Conservation (phyloP, 768 basidiomycete species). For the Rhodotorula babjevae region DNA sequence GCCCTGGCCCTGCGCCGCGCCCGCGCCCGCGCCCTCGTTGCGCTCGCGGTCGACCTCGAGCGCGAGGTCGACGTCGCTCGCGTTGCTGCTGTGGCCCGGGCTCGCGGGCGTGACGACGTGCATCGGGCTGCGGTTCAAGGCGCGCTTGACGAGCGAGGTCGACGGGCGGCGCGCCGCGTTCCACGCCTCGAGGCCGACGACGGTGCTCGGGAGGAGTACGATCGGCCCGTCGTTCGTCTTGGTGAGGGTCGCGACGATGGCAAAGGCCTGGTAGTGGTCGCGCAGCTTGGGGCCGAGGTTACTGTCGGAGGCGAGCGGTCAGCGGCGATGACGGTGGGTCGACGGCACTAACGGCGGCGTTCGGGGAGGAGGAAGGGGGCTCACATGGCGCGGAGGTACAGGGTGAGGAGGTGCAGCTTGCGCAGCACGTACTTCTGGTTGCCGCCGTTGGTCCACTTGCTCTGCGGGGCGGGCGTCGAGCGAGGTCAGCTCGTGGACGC, state of each 20-base stretch:
- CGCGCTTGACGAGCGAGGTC: conserved; percentile 19
- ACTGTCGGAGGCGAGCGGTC: neutral
- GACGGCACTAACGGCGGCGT: too few relatives aligned
- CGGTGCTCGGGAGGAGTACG: conserved; percentile 13
- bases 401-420: conserved; percentile 26
- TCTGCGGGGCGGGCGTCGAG: conserved; percentile 3
- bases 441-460: conserved; percentile 27
- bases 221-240: conserved; percentile 2
- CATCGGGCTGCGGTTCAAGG: neutral
- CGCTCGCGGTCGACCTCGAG: neutral
- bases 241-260: conserved; percentile 23
- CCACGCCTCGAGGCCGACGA: conserved; percentile 29
- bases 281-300: conserved; percentile 15
- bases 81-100: neutral
- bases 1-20: neutral
- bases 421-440: conserved; percentile 20
- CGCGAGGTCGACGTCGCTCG: neutral
- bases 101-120: neutral
- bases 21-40: neutral
- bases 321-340: neutral
- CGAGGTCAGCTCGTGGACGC: too few relatives aligned
- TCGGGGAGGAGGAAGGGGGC: neutral
- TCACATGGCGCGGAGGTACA: conserved; percentile 22
- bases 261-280: conserved; percentile 26
- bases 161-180: conserved; percentile 26